Conservation (phyloP, 2,329 filamentous ascomycete species). For the Aspergillus hiratsukae region DNA sequence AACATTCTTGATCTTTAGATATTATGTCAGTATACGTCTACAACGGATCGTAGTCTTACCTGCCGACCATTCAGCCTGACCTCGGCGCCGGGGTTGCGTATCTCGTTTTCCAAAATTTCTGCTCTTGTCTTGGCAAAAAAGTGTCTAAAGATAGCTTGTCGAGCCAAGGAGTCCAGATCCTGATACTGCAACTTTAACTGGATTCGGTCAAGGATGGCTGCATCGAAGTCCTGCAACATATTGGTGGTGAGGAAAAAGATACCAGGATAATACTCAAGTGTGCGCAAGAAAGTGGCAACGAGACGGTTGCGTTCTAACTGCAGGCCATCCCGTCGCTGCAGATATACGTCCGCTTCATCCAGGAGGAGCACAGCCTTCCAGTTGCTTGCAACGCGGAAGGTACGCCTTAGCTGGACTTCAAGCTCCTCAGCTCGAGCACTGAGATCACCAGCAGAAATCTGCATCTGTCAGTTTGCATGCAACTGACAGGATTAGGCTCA, state of each 20-base stretch:
- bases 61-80: not conserved
- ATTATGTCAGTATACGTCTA: not conserved
- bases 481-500: not conserved
- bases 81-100: not conserved
- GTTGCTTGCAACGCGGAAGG: slow-evolving; percentile 3
- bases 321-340: not conserved
- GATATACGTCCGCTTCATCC: slow-evolving; percentile 11
- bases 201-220: not conserved
- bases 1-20: not conserved
- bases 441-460: slow-evolving; percentile 1
- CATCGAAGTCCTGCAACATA: not conserved
- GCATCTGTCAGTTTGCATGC: not conserved
- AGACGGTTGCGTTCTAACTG: not conserved
- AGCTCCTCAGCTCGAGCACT: slow-evolving; percentile 1
- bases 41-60: not conserved
- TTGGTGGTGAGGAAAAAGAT: not conserved
- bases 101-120: not conserved
- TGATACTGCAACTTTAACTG: not conserved
- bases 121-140: not conserved
- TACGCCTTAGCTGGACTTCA: slow-evolving; percentile 2
- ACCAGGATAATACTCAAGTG: not conserved
- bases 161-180: not conserved
- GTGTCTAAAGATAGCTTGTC: not conserved
- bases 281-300: not conserved
- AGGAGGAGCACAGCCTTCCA: slow-evolving; percentile 9